These are phyloP conservation scores for Juncus effusus DNA, from an alignment of 176 grass and related monocot genomes.

Conservation along the genomic window DNA sequence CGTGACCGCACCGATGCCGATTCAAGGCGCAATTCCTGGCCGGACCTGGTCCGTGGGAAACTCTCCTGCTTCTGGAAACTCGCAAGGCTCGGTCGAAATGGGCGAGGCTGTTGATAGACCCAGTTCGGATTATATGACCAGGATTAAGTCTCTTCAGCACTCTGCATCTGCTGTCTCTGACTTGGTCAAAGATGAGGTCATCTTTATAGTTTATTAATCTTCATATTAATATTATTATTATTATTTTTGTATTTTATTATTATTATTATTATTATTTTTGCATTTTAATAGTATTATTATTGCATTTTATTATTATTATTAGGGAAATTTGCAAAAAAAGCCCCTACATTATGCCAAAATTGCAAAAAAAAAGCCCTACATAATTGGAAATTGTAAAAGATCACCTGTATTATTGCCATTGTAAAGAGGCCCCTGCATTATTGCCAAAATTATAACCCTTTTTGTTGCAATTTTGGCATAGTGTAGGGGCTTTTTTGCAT, in stretches of 20 bases:
- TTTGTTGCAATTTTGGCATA: background rate
- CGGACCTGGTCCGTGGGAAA: constrained; percentile 41
- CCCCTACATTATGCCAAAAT: too few species aligned
- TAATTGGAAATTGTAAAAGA: too few species aligned
- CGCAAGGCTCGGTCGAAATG: constrained; percentile 73
- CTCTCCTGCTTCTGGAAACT: constrained; percentile 71
- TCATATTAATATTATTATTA: constrained; percentile 2
- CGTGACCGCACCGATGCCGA: constrained; percentile 77
- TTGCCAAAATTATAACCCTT: too few species aligned
- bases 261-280: too few species aligned
- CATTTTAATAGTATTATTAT: too few species aligned
- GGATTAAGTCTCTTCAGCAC: constrained; percentile 81
- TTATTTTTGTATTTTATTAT: too few species aligned
- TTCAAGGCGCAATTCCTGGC: constrained; percentile 42
- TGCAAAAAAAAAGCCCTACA: too few species aligned
- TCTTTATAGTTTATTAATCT: background rate
- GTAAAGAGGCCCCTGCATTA: too few species aligned
- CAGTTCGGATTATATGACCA: constrained; percentile 45
- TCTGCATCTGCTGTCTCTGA: constrained; percentile 59
- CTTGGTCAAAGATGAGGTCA: constrained; percentile 89
- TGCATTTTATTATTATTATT: too few species aligned
- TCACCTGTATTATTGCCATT: too few species aligned
- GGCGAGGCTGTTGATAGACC: constrained; percentile 74
- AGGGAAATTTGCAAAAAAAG: too few species aligned
- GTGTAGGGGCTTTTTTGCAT: background rate